Evolutionary conservation across 2,329 filamentous ascomycete species (phyloP), one percentile per base, ranked within the genome.

Genomic region (Nigrospora osmanthi): DNA sequence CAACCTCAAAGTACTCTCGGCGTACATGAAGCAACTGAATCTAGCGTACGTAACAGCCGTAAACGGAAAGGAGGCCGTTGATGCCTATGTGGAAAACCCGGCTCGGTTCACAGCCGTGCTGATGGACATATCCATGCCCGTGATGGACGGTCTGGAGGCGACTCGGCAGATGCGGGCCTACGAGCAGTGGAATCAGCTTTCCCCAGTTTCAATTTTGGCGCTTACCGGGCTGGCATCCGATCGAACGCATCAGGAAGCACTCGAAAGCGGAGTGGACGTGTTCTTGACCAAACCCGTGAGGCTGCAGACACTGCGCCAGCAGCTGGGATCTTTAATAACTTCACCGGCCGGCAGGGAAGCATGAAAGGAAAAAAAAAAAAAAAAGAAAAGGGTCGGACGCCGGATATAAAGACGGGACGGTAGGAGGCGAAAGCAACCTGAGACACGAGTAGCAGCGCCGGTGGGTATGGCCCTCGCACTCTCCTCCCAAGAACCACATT

Each of bases 271-370:
- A 1, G 63, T 73, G 17, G 68, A 73, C 50, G 47, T 71, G 4
- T 72, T 70, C 46, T 50, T 74, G 35, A 70, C 70, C 47, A 73
- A 74, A 50, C 71, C 70, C 1, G 67, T 73, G 13, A 54, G 61
- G 11, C 48, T 67, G 4, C 58, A 58, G 2, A 60, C 67, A 35
- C 51, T 68, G 7, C 51, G 45, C n/a, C 15, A 36, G 5, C 31
- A 39, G n/a, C 4, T 44, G 33, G 34, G 14, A 14, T 16, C 13
- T 6, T 35, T 47, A 7, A 28, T 28, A 28, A 28, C 23, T 28
- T 28, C 23, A 10, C 23, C 23, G 10, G 9, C 23, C 23, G 9
- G 5, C 7, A 7, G 23, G 7, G 23, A 28, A 28, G 23, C 23
- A 28, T 28, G 23, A 28, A 10, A 7, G 10, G 10, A 7, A 28